Percentiles rank a stretch among this genome's conserved stretches.
Evolutionary conservation across 371 early-diverging fungal species (phyloP).

Genomic region (Nematocida ausubeli): DNA sequence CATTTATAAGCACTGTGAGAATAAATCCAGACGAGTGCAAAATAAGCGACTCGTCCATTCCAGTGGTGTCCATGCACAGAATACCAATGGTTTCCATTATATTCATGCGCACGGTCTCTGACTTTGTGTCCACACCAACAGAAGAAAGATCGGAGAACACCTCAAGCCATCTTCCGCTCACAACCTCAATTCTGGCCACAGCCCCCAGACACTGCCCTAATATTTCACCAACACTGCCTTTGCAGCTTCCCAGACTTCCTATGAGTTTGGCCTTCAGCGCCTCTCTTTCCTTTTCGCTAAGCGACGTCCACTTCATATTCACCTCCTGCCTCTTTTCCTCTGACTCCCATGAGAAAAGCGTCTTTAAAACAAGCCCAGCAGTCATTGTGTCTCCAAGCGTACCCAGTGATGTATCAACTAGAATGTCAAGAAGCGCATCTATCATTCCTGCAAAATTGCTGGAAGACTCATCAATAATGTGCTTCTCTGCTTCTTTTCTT

Average conservation of each 20-base stretch:
- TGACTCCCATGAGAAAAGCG: constrained; percentile 50
- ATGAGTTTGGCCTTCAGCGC: constrained; percentile 6
- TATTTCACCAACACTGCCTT: constrained; percentile 16
- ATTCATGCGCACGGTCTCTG: background rate
- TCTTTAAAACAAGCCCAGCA: constrained; percentile 41
- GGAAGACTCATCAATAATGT: constrained; percentile 1
- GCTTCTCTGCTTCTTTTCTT: constrained; percentile 42
- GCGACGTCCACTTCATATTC: constrained; percentile 12
- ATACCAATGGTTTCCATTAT: constrained; percentile 33
- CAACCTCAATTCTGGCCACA: constrained; percentile 43
- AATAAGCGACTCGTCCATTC: constrained; percentile 23
- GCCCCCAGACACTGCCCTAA: constrained; percentile 46
- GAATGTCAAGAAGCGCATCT: constrained; percentile 1
- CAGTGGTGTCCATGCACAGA: constrained; percentile 45
- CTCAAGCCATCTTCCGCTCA: constrained; percentile 13
- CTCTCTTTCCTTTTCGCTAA: constrained; percentile 11
- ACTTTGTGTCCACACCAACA: background rate
- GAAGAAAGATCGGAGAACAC: constrained; percentile 18
- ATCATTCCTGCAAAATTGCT: constrained; percentile 5
- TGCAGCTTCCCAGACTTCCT: constrained; percentile 4
- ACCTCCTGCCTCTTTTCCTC: constrained; percentile 38
- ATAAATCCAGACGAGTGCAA: constrained; percentile 39
- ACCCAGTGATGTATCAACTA: background rate
- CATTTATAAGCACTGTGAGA: constrained; percentile 34
- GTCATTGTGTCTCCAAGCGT: background rate